These are phyloP conservation scores for Trichosanthes cucumerina DNA, from an alignment of 306 rosid species.

Conservation along the genomic window DNA sequence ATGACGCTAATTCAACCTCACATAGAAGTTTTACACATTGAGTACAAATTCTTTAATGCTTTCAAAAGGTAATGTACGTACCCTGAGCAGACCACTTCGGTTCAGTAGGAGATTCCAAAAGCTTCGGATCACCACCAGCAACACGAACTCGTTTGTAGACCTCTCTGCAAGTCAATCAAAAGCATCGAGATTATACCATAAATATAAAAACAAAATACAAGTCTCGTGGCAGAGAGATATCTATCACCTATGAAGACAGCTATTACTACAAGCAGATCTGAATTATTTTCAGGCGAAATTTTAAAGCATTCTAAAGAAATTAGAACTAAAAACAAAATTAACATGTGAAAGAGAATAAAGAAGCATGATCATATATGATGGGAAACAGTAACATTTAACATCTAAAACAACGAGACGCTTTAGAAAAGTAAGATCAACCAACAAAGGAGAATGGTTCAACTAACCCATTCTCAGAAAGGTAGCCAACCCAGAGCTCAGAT, in stretches of 20 bases:
- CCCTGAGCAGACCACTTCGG: constrained; percentile 95
- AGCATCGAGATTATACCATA: constrained; percentile 6
- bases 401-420: background rate
- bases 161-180: constrained; percentile 40
- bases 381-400: background rate
- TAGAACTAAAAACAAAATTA: background rate
- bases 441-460: constrained; percentile 16
- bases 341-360: background rate
- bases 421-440: background rate
- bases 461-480: constrained; percentile 82
- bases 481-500: constrained; percentile 94
- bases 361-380: background rate
- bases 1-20: background rate
- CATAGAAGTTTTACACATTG: background rate
- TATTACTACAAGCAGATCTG: background rate
- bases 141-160: constrained; percentile 47
- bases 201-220: background rate
- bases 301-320: background rate
- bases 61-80: constrained; percentile 13
- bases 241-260: background rate
- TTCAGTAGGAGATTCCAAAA: constrained; percentile 83
- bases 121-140: constrained; percentile 55
- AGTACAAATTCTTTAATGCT: background rate
- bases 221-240: background rate
- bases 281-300: background rate